Conservation (phyloP, 2,329 filamentous ascomycete species). For the Colletotrichum trifolii region DNA sequence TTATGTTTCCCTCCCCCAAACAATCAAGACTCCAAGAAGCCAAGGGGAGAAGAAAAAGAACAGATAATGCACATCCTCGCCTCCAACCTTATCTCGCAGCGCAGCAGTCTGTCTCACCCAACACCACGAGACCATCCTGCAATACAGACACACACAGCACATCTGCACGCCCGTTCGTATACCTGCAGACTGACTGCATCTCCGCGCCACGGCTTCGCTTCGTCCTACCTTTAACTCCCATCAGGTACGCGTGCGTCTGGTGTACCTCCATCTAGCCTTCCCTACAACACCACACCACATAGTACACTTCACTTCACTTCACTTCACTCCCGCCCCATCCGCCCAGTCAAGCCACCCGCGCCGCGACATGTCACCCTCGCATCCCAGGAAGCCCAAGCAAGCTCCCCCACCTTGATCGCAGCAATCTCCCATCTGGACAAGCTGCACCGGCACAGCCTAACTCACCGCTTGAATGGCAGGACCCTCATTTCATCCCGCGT, state of each 20-base stretch:
- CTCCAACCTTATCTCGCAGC: slow-evolving; percentile 6
- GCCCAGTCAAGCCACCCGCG: no score
- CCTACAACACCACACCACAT: background rate
- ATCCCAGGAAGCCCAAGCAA: no score
- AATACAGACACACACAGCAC: background rate
- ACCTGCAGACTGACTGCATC: background rate
- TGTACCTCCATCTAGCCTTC: background rate
- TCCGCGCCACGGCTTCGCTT: background rate
- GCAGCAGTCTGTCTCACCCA: no score
- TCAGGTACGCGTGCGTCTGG: slow-evolving; percentile 3
- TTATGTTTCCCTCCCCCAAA: no score
- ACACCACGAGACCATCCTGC: no score
- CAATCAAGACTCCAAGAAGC: background rate
- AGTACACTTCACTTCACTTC: background rate
- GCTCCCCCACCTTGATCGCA: no score
- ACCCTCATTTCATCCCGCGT: no score
- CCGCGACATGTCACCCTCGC: no score
- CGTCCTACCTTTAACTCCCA: background rate
- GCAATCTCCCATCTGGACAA: no score
- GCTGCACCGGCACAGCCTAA: no score
- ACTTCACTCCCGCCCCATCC: no score
- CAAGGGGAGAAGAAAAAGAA: slow-evolving; percentile 8
- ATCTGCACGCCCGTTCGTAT: background rate
- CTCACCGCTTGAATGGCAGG: no score
- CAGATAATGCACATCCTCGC: slow-evolving; percentile 11